Percentiles rank a stretch among this genome's conserved stretches.
Evolutionary conservation across 306 rosid genomes (phyloP).

Genomic region (Inga leiocalycina): DNA sequence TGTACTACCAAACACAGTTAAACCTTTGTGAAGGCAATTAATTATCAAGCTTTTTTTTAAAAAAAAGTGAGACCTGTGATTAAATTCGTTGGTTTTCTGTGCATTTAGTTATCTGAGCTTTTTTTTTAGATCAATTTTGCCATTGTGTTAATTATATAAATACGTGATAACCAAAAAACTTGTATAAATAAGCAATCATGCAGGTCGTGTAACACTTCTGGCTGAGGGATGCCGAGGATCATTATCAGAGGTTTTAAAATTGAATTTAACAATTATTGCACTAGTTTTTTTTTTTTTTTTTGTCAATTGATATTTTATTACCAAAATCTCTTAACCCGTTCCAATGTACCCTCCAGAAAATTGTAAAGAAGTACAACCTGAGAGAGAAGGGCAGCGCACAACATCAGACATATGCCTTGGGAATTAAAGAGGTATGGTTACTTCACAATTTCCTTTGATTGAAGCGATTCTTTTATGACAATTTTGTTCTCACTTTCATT

Average conservation of each 20-base stretch:
- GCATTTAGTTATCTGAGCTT: constrained; percentile 24
- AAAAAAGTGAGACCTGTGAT: neutral
- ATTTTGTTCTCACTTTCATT: neutral
- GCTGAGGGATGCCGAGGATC: constrained; percentile 99
- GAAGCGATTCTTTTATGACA: neutral
- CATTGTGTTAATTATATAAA: neutral
- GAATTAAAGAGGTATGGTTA: constrained; percentile 80
- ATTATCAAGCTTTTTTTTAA: neutral
- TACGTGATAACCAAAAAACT: neutral
- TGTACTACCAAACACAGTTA: neutral
- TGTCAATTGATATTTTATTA: constrained; percentile 28
- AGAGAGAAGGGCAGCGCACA: constrained; percentile 79
- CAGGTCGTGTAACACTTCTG: constrained; percentile 77
- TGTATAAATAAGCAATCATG: constrained; percentile 32
- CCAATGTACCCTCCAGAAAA: constrained; percentile 49
- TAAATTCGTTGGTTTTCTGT: constrained; percentile 9
- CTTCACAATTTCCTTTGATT: constrained; percentile 1
- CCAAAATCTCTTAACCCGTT: constrained; percentile 17
- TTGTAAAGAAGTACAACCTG: constrained; percentile 70
- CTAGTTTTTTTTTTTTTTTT: constrained; percentile 13
- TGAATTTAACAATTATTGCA: constrained; percentile 28
- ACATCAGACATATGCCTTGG: constrained; percentile 97
- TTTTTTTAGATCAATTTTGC: constrained; percentile 12
- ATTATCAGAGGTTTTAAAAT: constrained; percentile 78
- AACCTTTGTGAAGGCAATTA: neutral